Conservation (phyloP, 2,329 filamentous ascomycete species). For the Epicoccum nigrum region DNA sequence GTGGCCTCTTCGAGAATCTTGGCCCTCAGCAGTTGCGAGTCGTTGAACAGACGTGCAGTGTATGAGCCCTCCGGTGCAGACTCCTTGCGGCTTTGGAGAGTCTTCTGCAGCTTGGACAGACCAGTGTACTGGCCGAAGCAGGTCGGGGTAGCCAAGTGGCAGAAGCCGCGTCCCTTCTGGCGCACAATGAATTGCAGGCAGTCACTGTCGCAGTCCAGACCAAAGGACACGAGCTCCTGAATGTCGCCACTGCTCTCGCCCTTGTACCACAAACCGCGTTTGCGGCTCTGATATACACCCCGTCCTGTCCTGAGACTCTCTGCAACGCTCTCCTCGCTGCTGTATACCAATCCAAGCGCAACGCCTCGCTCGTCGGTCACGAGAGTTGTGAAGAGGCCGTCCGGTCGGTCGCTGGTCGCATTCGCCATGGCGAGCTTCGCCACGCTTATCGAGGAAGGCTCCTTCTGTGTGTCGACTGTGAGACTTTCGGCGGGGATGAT, state of each 20-base stretch:
- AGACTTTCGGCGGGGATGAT: conserved; percentile 74
- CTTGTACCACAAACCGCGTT: conserved; percentile 95
- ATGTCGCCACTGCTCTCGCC: conserved; percentile 92
- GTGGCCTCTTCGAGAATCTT: conserved; percentile 99
- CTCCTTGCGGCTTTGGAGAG: conserved; percentile 77
- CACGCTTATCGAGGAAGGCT: conserved; percentile 67
- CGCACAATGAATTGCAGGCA: conserved; percentile 88
- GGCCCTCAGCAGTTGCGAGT: conserved; percentile 84
- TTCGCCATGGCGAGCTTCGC: conserved; percentile 74
- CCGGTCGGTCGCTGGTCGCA: conserved; percentile 80
- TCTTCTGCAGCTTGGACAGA: conserved; percentile 84
- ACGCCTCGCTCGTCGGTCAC: conserved; percentile 88
- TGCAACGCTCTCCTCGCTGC: conserved; percentile 85
- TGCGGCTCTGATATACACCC: conserved; percentile 95
- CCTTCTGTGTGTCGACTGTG: conserved; percentile 67
- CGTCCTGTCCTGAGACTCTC: conserved; percentile 82
- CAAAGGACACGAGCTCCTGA: conserved; percentile 84
- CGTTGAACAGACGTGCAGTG: conserved; percentile 89
- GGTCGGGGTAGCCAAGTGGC: conserved; percentile 87
- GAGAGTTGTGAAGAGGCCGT: conserved; percentile 85
- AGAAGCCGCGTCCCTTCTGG: conserved; percentile 89
- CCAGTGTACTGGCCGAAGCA: conserved; percentile 89
- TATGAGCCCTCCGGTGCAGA: conserved; percentile 90
- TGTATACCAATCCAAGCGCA: conserved; percentile 90
- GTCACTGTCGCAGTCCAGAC: conserved; percentile 91